Evolutionary conservation across 164 flowering plant species (phyloP).

Genomic region (Umbellularia californica): DNA sequence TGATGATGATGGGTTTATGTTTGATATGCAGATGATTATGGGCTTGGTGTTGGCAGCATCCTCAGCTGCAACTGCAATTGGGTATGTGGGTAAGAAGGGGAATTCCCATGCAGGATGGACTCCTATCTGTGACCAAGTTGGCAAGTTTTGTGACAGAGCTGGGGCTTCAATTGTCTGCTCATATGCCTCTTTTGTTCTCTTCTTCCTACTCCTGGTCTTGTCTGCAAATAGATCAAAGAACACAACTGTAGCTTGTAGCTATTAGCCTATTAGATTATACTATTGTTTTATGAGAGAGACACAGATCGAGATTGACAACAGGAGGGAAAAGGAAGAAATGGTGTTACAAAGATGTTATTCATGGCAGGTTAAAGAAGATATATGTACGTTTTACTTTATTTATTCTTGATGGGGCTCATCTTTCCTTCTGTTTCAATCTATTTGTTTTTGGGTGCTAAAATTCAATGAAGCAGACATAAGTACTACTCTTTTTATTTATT

Average conservation of each 20-base stretch:
- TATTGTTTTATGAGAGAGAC: too few relatives aligned
- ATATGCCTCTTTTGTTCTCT: slow-evolving; percentile 33
- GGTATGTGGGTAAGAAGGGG: slow-evolving; percentile 44
- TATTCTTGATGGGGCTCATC: too few relatives aligned
- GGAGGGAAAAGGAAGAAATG: too few relatives aligned
- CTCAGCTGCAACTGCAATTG: slow-evolving; percentile 53
- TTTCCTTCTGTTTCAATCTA: too few relatives aligned
- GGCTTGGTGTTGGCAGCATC: slow-evolving; percentile 37
- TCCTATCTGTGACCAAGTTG: slow-evolving; percentile 36
- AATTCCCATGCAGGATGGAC: slow-evolving; percentile 45
- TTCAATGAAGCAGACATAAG: too few relatives aligned
- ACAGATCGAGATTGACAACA: too few relatives aligned
- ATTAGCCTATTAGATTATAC: not conserved
- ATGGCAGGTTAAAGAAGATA: too few relatives aligned
- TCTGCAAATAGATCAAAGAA: slow-evolving; percentile 22
- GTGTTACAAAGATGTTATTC: too few relatives aligned
- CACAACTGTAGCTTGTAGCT: not conserved
- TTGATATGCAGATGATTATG: slow-evolving; percentile 38
- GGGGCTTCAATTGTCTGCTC: slow-evolving; percentile 29
- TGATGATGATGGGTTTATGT: not conserved
- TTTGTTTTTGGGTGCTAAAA: too few relatives aligned
- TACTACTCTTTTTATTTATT: too few relatives aligned
- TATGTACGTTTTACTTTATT: too few relatives aligned
- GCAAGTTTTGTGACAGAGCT: slow-evolving; percentile 39
- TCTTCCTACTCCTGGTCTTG: slow-evolving; percentile 31